Conservation (phyloP, 768 basidiomycete species). For the Mycena rebaudengoi region DNA sequence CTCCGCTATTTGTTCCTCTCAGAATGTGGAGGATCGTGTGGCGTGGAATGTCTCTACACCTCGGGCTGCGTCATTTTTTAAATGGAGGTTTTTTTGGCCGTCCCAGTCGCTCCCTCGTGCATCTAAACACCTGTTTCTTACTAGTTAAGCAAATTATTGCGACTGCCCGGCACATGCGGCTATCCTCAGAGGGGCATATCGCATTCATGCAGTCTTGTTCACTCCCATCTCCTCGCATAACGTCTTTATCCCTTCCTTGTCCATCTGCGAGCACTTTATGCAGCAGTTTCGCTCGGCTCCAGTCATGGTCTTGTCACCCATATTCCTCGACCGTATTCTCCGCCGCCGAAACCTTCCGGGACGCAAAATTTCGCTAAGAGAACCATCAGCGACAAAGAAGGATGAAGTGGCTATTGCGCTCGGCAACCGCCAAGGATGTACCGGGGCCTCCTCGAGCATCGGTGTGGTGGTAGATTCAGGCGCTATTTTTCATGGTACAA, state of each 20-base stretch:
- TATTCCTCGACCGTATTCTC: background rate
- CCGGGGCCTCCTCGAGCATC: constrained; percentile 2
- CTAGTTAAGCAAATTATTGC: constrained; percentile 25
- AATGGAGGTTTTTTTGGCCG: constrained; percentile 10
- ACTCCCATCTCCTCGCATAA: constrained; percentile 24
- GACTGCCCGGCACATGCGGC: constrained; percentile 22
- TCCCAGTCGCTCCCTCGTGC: constrained; percentile 12
- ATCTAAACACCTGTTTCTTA: constrained; percentile 22
- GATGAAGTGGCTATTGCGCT: background rate
- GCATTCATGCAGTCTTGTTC: constrained; percentile 24
- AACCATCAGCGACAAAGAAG: background rate
- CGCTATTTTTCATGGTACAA: no score
- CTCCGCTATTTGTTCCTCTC: background rate
- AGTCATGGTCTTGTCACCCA: background rate
- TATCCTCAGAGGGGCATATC: constrained; percentile 25
- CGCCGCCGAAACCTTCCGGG: background rate
- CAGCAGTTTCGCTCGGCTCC: background rate
- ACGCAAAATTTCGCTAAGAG: background rate
- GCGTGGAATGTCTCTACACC: constrained; percentile 3
- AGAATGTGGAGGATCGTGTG: no score
- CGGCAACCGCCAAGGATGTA: background rate
- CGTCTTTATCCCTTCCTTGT: constrained; percentile 26
- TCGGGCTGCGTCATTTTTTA: background rate
- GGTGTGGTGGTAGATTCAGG: background rate
- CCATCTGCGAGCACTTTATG: constrained; percentile 24